Conservation (phyloP, 805 yeast species). For the Cephaloascus albidus region DNA sequence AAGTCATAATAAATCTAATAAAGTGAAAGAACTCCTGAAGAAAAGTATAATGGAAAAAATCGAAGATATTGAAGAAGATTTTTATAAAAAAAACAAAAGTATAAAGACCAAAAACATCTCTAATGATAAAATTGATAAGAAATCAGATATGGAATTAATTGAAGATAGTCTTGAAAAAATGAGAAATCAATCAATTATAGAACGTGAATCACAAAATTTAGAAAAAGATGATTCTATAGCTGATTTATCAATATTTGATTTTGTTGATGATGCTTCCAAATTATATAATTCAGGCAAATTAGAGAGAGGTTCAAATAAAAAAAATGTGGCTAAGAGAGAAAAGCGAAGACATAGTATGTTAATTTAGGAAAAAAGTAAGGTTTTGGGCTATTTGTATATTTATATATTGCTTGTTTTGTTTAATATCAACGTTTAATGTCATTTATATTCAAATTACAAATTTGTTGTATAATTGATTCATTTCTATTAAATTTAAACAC, state of each 20-base stretch:
- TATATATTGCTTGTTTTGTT: no score
- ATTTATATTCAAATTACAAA: no score
- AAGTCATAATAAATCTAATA: no score
- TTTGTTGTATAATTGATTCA: no score
- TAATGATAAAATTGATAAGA: background rate
- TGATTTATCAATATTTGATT: constrained; percentile 31
- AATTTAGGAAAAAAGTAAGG: no score
- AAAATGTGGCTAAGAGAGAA: constrained; percentile 1
- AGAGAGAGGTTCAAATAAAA: background rate
- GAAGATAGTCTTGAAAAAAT: constrained; percentile 3
- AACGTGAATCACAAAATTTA: constrained; percentile 7
- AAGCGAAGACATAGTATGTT: constrained; percentile 1
- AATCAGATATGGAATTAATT: background rate
- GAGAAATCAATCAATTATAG: background rate
- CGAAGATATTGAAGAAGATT: no score
- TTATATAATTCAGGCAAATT: constrained; percentile 6
- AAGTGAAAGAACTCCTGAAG: background rate
- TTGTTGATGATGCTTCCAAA: constrained; percentile 15
- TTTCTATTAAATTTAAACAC: constrained; percentile 46
- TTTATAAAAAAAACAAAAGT: no score
- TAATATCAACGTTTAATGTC: no score
- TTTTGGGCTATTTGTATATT: no score
- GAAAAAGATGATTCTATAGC: background rate
- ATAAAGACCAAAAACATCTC: background rate
- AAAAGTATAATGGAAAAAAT: background rate